Base-by-base conservation (phyloP, 176 grass and related monocot genomes). In the Bolboschoenus planiculmis region DNA sequence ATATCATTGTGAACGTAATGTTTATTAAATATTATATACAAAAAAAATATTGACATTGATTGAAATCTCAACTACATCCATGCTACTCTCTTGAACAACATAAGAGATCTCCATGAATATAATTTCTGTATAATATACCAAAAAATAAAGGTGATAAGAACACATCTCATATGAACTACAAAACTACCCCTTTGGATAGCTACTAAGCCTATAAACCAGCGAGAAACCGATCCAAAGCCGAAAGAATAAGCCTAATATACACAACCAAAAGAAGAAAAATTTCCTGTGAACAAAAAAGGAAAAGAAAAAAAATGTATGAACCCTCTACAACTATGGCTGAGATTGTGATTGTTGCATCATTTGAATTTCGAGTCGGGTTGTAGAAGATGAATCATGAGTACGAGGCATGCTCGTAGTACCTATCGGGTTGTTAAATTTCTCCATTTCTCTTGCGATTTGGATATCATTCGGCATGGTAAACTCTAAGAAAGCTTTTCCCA, bases 391-490 rank as follows among this genome's bases (percentile, higher is more conserved):
- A 76, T 43, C 46, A 0, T 51, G 1, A 1, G 42, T 31, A 76
- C 6, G 14, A 76, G 26, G 26, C 2, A 48, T 33, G 13, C 27
- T 50, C 13, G 53, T 34, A 18, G n/a, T 47, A 82, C 18, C 35
- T 9, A 13, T 70, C 29, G n/a, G 2, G 5, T 66, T 57, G 23
- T 42, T 43, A 66, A 78, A 88, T 84, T 96, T 99, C 86, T 99
- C 97, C 56, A 90, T 79, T 85, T 99, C 97, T 83, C 87, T 93
- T 0, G 93, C 93, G 27, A 99, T 95, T 78, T 99, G 97, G 78
- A 96, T 90, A 64, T 99, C 97, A 31, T 66, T 92, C 47, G 93
- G 93, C 16, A 78, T 83, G 68, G 91, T 89, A 79, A 91, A 87
- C 85, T 96, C 97, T 18, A 37, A 71, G 51, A 99, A 86, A 29